Evolutionary conservation across 2,329 filamentous ascomycete genomes (phyloP).

Genomic region (Aspergillus oerlinghausenensis): DNA sequence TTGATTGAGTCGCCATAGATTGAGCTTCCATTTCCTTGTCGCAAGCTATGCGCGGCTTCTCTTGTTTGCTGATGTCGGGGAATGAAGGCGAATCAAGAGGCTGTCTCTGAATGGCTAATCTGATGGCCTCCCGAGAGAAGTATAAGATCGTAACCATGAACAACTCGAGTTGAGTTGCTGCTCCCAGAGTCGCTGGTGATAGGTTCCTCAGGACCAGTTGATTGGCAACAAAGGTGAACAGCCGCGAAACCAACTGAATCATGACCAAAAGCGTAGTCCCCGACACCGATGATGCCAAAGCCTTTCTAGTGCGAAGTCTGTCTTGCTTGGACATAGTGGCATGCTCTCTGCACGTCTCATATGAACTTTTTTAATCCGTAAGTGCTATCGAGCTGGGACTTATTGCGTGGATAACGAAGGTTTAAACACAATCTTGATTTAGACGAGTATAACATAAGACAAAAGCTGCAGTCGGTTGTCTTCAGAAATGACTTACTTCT

Average conservation of each 20-base stretch:
- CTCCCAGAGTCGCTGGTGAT: constrained; percentile 76
- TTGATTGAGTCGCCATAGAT: constrained; percentile 56
- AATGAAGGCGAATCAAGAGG: constrained; percentile 29
- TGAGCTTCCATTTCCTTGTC: constrained; percentile 17
- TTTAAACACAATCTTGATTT: not conserved
- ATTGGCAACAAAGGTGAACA: constrained; percentile 85
- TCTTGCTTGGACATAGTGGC: constrained; percentile 15
- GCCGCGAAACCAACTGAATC: constrained; percentile 81
- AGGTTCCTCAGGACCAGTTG: constrained; percentile 84
- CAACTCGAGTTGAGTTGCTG: constrained; percentile 85
- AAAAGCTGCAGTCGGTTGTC: not conserved
- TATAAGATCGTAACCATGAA: constrained; percentile 92
- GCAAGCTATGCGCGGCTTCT: constrained; percentile 4
- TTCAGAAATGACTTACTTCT: not conserved
- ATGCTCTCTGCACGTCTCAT: not conserved
- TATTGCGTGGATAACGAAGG: not conserved
- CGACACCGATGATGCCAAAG: constrained; percentile 46
- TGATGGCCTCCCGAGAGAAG: constrained; percentile 85
- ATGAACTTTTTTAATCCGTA: not conserved
- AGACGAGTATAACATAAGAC: not conserved
- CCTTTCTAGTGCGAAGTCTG: constrained; percentile 15
- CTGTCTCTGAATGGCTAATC: constrained; percentile 85
- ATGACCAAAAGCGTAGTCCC: constrained; percentile 82
- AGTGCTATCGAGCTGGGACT: not conserved
- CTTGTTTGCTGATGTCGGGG: constrained; percentile 12